Evolutionary conservation across 306 rosid species (phyloP).

Genomic region (Elaeagnus macrophylla): DNA sequence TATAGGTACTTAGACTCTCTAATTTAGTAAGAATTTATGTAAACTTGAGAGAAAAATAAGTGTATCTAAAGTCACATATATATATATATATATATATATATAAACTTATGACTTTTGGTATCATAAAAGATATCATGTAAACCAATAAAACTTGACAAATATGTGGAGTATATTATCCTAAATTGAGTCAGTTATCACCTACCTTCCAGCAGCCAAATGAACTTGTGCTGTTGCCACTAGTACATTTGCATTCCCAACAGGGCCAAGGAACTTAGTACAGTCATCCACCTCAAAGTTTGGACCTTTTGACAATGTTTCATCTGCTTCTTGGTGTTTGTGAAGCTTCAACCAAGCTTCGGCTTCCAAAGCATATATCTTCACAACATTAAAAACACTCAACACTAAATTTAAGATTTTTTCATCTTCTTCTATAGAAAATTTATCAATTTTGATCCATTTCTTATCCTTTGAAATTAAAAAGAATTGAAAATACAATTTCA

Average conservation of each 20-base stretch:
- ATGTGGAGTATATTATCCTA: background rate
- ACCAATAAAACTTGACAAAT: no score
- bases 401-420: background rate
- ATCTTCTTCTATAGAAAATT: background rate
- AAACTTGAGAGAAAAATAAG: no score
- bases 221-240: constrained; percentile 56
- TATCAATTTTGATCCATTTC: background rate
- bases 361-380: constrained; percentile 72
- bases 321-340: constrained; percentile 69
- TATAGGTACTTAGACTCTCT: no score
- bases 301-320: constrained; percentile 47
- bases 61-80: no score
- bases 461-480: background rate
- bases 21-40: no score
- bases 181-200: background rate
- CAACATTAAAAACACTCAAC: background rate
- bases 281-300: constrained; percentile 56
- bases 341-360: constrained; percentile 78
- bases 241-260: constrained; percentile 54
- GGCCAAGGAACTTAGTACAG: constrained; percentile 67
- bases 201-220: constrained; percentile 69
- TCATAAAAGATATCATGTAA: no score
- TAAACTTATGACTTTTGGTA: no score
- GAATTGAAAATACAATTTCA: background rate
- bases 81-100: no score